Evolutionary conservation across 768 basidiomycete genomes (phyloP).

Genomic region (Rhodosporidiobolus sp.): DNA sequence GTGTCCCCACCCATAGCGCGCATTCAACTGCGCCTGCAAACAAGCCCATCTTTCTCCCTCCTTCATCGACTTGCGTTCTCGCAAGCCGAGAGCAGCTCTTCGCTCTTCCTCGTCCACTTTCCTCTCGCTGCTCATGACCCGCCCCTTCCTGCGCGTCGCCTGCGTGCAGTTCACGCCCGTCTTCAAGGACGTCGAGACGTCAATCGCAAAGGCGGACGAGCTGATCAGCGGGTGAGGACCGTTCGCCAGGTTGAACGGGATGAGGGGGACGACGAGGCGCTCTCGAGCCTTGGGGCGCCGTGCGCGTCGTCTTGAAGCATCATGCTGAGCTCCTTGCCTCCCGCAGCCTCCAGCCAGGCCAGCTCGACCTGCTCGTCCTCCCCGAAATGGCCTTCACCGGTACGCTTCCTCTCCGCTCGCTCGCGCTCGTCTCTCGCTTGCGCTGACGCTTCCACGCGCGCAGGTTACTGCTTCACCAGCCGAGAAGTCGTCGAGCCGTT

Average conservation of each 20-base stretch:
- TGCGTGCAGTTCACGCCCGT: slow-evolving; percentile 24
- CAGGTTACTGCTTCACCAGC: slow-evolving; percentile 41
- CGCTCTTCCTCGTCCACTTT: neutral
- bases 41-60: neutral
- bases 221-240: slow-evolving; percentile 2
- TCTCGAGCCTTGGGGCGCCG: too few relatives aligned
- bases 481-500: slow-evolving; percentile 34
- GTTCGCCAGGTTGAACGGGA: neutral
- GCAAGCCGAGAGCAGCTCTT: neutral
- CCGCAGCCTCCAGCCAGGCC: slow-evolving; percentile 1
- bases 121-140: neutral
- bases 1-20: neutral
- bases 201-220: slow-evolving; percentile 9
- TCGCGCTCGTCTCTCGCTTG: neutral
- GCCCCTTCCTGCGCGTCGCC: slow-evolving; percentile 1
- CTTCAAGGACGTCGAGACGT: slow-evolving; percentile 19
- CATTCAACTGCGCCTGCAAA: neutral
- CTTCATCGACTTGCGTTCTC: neutral
- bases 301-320: too few relatives aligned
- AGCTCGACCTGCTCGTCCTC: slow-evolving; percentile 38
- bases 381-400: slow-evolving; percentile 44
- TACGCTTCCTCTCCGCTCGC: neutral
- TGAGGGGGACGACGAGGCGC: neutral
- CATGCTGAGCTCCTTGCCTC: too few relatives aligned
- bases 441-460: too few relatives aligned